Percentiles rank a stretch among this genome's conserved stretches.
Evolutionary conservation across 2,329 filamentous ascomycete species (phyloP).

Genomic region (Colletotrichum limetticola): DNA sequence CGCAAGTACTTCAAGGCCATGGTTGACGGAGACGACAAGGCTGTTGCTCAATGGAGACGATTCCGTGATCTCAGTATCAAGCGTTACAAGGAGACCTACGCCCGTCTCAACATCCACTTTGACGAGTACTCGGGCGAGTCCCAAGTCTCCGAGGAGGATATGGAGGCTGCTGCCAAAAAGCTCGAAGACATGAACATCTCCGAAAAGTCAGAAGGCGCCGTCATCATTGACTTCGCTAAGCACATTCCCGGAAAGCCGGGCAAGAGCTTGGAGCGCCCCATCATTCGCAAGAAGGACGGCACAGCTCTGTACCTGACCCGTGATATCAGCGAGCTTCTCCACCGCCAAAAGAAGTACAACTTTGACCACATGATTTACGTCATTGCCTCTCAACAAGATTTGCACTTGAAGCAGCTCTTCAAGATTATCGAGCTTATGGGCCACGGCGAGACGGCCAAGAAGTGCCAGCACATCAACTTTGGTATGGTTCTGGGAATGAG

Average conservation of each 20-base stretch:
- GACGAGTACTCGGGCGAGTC: conserved; percentile 82
- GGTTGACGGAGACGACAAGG: conserved; percentile 72
- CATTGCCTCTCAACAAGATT: conserved; percentile 76
- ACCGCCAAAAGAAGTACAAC: conserved; percentile 64
- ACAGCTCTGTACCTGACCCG: conserved; percentile 82
- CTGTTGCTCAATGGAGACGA: conserved; percentile 71
- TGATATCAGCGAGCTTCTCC: conserved; percentile 79
- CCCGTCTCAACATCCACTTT: conserved; percentile 76
- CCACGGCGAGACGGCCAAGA: conserved; percentile 72
- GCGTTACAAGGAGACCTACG: conserved; percentile 75
- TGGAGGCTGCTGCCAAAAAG: conserved; percentile 70
- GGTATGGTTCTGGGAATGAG: conserved; percentile 78
- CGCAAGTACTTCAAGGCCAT: conserved; percentile 78
- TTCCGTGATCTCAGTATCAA: conserved; percentile 76
- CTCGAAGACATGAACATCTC: conserved; percentile 73
- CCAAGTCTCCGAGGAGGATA: conserved; percentile 73
- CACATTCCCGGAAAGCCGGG: conserved; percentile 73
- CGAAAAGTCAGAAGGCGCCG: conserved; percentile 77
- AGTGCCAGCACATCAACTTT: conserved; percentile 81
- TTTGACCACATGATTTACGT: conserved; percentile 83
- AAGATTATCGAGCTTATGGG: conserved; percentile 81
- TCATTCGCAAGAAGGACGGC: conserved; percentile 79
- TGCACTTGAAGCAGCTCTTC: conserved; percentile 80
- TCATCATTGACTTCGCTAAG: conserved; percentile 78
- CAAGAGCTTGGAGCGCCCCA: conserved; percentile 76